Conservation (phyloP, 306 rosid species). For the Vigna reflexopilosa region DNA sequence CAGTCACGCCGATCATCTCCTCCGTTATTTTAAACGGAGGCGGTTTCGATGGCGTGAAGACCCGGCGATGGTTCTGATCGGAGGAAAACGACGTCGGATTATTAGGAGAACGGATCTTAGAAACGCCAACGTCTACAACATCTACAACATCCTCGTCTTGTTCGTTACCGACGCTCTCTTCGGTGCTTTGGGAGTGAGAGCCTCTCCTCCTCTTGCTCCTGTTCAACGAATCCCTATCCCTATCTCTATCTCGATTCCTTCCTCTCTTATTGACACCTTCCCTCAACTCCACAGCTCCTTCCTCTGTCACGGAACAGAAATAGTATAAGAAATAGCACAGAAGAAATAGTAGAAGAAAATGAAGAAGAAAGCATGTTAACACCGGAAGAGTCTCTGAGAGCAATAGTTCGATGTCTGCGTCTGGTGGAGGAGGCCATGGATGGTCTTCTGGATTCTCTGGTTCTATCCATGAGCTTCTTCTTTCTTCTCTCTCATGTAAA, state of each 20-base stretch:
- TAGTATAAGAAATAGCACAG: background rate
- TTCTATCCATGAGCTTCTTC: slow-evolving; percentile 60
- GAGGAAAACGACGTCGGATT: slow-evolving; percentile 35
- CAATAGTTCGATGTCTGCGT: slow-evolving; percentile 49
- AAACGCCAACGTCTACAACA: slow-evolving; percentile 45
- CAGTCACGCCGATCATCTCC: slow-evolving; percentile 61
- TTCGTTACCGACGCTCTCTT: slow-evolving; percentile 56
- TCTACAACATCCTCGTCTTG: slow-evolving; percentile 46
- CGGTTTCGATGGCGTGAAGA: slow-evolving; percentile 41
- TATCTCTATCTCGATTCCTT: slow-evolving; percentile 50
- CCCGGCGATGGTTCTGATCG: slow-evolving; percentile 56
- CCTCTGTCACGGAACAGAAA: slow-evolving; percentile 45
- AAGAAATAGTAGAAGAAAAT: background rate
- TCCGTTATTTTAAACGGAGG: slow-evolving; percentile 49
- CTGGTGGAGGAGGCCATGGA: slow-evolving; percentile 47
- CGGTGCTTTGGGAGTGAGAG: slow-evolving; percentile 50
- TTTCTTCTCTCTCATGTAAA: slow-evolving; percentile 50
- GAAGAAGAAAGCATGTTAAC: background rate
- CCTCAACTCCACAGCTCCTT: slow-evolving; percentile 49
- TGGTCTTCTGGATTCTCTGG: slow-evolving; percentile 63
- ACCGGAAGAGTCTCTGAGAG: slow-evolving; percentile 62
- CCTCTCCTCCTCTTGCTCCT: slow-evolving; percentile 58
- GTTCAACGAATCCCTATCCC: slow-evolving; percentile 42
- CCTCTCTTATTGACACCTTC: slow-evolving; percentile 50
- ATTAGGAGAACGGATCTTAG: slow-evolving; percentile 46